phyloP scores from a whole-genome alignment of 768 basidiomycete species.

The Calocybe cyanea region DNA sequence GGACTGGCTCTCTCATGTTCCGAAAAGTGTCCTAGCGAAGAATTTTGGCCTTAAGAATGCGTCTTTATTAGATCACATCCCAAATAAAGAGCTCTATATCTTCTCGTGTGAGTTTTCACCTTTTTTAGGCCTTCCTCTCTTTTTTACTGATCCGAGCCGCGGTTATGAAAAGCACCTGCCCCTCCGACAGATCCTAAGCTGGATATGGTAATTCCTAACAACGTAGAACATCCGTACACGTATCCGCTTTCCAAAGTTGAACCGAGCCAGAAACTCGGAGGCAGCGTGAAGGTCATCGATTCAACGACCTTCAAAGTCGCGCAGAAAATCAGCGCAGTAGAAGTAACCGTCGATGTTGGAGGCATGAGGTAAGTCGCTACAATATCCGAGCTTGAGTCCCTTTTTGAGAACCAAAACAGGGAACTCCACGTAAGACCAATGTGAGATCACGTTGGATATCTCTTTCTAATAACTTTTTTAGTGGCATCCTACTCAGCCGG shows the following conservation, averaged over 20 bases:
- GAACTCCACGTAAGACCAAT: constrained; percentile 52
- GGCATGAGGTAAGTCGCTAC: constrained; percentile 46
- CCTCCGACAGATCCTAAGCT: constrained; percentile 36
- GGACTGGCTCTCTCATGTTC: constrained; percentile 66
- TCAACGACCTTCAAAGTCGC: constrained; percentile 49
- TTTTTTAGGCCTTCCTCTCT: neutral
- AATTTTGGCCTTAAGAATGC: constrained; percentile 50
- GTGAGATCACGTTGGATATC: constrained; percentile 26
- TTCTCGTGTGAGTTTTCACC: constrained; percentile 28
- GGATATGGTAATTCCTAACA: constrained; percentile 46
- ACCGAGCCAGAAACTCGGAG: constrained; percentile 43
- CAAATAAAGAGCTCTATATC: constrained; percentile 52
- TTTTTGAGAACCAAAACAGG: constrained; percentile 21
- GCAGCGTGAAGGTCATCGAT: constrained; percentile 59
- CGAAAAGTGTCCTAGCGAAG: constrained; percentile 49
- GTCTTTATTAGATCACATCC: constrained; percentile 49
- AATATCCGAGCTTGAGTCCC: constrained; percentile 21
- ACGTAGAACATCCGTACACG: constrained; percentile 48
- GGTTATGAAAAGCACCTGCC: constrained; percentile 28
- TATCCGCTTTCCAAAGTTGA: constrained; percentile 49
- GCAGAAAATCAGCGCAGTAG: constrained; percentile 50
- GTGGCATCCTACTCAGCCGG: constrained; percentile 74
- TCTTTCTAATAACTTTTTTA: constrained; percentile 16
- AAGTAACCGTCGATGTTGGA: constrained; percentile 56
- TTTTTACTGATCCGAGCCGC: neutral